phyloP scores from a whole-genome alignment of 108 stramenopile genomes.

The Skeletonema marinoi region DNA sequence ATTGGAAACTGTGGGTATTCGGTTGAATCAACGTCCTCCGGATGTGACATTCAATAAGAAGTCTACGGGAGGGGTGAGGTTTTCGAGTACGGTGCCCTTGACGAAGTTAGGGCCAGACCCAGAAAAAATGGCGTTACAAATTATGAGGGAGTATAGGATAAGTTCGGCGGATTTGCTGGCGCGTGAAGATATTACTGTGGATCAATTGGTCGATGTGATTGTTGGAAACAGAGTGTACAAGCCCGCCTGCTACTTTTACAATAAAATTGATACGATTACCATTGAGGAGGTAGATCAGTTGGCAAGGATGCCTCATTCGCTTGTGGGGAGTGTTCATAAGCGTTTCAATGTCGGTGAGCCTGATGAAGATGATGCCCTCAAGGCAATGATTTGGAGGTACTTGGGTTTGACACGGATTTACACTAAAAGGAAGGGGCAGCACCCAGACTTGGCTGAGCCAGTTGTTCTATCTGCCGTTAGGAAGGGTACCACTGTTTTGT shows the following conservation, averaged over 20 bases:
- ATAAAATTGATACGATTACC: constrained; percentile 97
- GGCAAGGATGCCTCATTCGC: constrained; percentile 93
- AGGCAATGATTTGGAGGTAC: constrained; percentile 94
- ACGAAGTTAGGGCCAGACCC: constrained; percentile 94
- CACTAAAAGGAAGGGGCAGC: constrained; percentile 94
- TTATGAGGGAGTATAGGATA: constrained; percentile 94
- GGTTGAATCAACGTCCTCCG: constrained; percentile 92
- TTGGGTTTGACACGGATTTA: constrained; percentile 96
- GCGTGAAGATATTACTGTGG: constrained; percentile 93
- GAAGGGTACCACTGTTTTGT: constrained; percentile 81
- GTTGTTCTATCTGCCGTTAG: constrained; percentile 94
- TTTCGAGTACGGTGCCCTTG: constrained; percentile 90
- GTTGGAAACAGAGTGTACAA: constrained; percentile 96
- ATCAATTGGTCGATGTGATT: constrained; percentile 98
- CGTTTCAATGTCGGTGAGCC: constrained; percentile 86
- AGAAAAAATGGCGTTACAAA: constrained; percentile 80
- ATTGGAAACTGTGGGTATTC: constrained; percentile 97
- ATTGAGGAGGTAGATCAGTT: constrained; percentile 98
- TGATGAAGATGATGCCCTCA: constrained; percentile 73
- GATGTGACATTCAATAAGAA: constrained; percentile 92
- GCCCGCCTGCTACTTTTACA: constrained; percentile 96
- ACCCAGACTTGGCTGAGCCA: constrained; percentile 96
- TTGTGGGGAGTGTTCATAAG: constrained; percentile 90
- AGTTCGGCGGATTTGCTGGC: constrained; percentile 93
- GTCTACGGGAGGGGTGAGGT: constrained; percentile 92